Conservation (phyloP, 352 stramenopile species). For the Pythium aristosporum region DNA sequence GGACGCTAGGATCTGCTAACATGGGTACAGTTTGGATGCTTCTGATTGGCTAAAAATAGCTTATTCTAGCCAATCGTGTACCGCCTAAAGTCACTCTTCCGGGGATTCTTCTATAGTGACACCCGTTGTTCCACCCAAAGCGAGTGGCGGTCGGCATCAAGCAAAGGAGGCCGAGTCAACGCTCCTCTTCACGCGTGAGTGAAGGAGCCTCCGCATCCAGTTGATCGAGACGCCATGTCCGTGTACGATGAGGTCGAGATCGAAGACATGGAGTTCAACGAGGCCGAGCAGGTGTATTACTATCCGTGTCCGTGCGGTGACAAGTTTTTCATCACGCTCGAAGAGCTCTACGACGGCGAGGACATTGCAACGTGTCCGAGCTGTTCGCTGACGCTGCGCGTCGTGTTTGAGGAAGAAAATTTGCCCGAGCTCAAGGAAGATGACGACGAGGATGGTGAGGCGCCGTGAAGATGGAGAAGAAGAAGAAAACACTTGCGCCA, state of each 20-base stretch:
- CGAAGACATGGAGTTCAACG: slow-evolving; percentile 97
- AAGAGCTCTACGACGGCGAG: slow-evolving; percentile 93
- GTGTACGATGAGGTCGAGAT: slow-evolving; percentile 99
- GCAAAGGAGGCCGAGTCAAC: neutral
- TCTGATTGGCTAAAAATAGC: slow-evolving; percentile 3
- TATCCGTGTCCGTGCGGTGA: slow-evolving; percentile 98
- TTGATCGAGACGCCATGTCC: slow-evolving; percentile 42
- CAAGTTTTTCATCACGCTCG: slow-evolving; percentile 85
- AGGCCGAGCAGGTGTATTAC: slow-evolving; percentile 92
- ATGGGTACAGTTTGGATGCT: slow-evolving; percentile 5
- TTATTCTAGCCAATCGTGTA: neutral
- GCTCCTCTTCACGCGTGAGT: neutral
- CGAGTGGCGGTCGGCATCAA: neutral
- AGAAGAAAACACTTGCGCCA: neutral
- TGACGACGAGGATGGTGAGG: slow-evolving; percentile 28
- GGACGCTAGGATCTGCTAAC: neutral
- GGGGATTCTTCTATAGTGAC: neutral
- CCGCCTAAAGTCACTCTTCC: neutral
- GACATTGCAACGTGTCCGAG: slow-evolving; percentile 96
- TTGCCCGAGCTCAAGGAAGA: slow-evolving; percentile 73
- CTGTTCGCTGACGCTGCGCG: slow-evolving; percentile 95
- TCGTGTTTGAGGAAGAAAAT: slow-evolving; percentile 94
- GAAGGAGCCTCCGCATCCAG: too few species aligned
- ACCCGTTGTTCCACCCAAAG: neutral
- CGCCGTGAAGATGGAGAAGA: slow-evolving; percentile 1